These are phyloP conservation scores for Colletotrichum tropicicola DNA, from an alignment of 2,329 filamentous ascomycete species.

Conservation along the genomic window DNA sequence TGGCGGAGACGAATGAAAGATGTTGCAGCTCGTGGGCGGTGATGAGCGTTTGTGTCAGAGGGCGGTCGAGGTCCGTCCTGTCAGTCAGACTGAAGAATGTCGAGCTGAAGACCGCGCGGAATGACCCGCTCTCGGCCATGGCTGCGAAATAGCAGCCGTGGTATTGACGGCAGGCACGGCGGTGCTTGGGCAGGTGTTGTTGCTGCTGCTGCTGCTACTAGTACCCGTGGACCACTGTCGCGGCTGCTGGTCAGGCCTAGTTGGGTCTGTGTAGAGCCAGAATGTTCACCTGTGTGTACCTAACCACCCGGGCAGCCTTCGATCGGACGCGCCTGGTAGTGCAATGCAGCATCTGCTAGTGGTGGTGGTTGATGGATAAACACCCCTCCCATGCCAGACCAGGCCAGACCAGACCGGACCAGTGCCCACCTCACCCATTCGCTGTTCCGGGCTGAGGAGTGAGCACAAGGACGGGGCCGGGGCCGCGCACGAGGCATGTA, in stretches of 20 bases:
- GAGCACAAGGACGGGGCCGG: background rate
- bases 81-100: background rate
- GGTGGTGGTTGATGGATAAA: constrained; percentile 1
- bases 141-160: background rate
- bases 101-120: background rate
- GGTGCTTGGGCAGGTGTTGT: background rate
- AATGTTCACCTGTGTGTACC: too few species aligned
- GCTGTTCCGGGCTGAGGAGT: background rate
- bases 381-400: background rate
- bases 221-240: too few species aligned
- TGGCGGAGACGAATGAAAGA: background rate
- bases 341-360: too few species aligned
- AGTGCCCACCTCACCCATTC: background rate
- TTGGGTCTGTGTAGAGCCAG: too few species aligned
- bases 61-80: background rate
- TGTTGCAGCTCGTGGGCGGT: background rate
- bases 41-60: background rate
- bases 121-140: background rate
- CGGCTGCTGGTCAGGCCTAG: too few species aligned
- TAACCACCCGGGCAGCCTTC: too few species aligned
- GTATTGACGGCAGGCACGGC: too few species aligned
- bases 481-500: background rate
- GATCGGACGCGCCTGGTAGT: too few species aligned
- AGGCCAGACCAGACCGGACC: background rate
- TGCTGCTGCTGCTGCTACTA: background rate